Percentiles rank a stretch among this genome's conserved stretches.
phyloP scores from a whole-genome alignment of 1,139 yeast species.

The Yamadazyma blattariae region DNA sequence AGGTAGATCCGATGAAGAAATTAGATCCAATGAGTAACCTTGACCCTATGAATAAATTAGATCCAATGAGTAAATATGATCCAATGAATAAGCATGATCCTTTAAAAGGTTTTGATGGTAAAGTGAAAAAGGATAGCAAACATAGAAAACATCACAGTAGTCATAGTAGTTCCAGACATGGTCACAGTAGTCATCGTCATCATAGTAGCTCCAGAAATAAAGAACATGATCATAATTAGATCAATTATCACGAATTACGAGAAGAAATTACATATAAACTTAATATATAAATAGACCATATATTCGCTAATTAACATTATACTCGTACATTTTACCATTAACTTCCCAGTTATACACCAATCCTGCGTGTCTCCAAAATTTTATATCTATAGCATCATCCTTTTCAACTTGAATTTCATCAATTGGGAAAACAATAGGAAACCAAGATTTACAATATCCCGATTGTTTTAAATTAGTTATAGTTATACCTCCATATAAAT shows the following conservation, averaged over 20 bases:
- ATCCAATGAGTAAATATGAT: background rate
- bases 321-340: conserved; percentile 10
- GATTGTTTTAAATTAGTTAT: conserved; percentile 23
- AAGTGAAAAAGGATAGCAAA: too few species aligned
- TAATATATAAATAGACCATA: too few species aligned
- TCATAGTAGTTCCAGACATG: background rate
- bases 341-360: conserved; percentile 61
- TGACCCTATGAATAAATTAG: background rate
- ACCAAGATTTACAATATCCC: conserved; percentile 47
- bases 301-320: background rate
- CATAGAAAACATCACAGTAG: too few species aligned
- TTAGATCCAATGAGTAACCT: background rate
- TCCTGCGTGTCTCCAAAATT: conserved; percentile 18
- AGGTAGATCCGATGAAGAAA: too few species aligned
- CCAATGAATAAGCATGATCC: background rate
- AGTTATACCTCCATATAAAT: conserved; percentile 45
- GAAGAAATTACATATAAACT: too few species aligned
- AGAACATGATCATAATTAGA: too few species aligned
- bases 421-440: conserved; percentile 73
- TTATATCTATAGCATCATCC: conserved; percentile 29
- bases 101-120: conserved; percentile 12
- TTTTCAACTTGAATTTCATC: conserved; percentile 40
- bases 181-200: conserved; percentile 18
- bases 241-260: too few species aligned
- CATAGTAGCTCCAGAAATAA: conserved; percentile 34